Evolutionary conservation across 176 grass and related monocot species (phyloP).

Genomic region (Triticum aestivum): DNA sequence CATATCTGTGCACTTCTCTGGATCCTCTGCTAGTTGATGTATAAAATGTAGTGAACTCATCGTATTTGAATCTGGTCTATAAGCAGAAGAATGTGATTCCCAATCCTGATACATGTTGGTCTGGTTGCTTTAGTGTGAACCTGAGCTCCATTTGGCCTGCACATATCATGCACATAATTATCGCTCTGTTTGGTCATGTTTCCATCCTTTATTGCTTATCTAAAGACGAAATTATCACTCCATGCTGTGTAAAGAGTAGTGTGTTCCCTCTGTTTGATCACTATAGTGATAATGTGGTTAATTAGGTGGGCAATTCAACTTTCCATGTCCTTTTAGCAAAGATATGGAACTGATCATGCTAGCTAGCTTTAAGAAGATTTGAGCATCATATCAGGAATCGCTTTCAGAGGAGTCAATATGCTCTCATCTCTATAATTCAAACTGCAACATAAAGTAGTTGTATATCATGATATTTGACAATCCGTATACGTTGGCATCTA

Average conservation of each 20-base stretch:
- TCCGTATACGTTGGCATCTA: neutral
- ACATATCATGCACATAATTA: neutral
- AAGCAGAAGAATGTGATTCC: no score
- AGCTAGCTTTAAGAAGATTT: neutral
- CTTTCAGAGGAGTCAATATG: neutral
- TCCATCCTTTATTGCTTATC: neutral
- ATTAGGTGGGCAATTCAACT: neutral
- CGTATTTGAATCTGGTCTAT: no score
- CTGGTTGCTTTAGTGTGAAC: neutral
- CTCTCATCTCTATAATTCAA: neutral
- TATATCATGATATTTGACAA: neutral
- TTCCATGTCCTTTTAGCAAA: neutral
- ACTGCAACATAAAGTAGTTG: neutral
- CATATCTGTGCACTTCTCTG: slow-evolving; percentile 46
- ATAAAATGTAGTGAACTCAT: no score
- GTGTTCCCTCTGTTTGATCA: slow-evolving; percentile 7
- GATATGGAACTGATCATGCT: neutral
- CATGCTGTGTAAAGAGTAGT: neutral
- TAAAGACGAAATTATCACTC: neutral
- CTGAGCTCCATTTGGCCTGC: neutral
- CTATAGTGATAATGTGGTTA: neutral
- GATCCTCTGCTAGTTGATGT: slow-evolving; percentile 22
- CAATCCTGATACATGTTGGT: neutral
- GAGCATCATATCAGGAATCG: neutral
- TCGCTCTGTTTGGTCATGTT: neutral